Conservation (phyloP, 164 flowering plant genomes). For the Sextonia rubra region DNA sequence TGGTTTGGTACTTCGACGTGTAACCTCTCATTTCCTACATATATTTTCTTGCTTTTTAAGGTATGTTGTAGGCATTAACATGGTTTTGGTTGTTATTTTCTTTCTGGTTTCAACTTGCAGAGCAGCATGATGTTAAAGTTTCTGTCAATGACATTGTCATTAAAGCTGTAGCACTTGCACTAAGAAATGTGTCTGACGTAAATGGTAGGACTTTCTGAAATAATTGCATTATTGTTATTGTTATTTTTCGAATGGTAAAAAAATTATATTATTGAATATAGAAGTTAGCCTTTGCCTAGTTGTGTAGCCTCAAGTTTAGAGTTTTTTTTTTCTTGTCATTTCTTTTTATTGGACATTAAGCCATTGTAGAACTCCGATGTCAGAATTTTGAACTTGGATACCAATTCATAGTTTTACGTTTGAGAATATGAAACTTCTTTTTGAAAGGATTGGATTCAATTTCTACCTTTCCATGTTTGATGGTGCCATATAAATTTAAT, state of each 20-base stretch:
- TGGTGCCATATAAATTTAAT: too few relatives aligned
- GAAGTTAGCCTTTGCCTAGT: not conserved
- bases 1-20: not conserved
- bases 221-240: not conserved
- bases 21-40: not conserved
- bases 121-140: constrained; percentile 74
- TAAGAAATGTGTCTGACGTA: constrained; percentile 81
- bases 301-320: not conserved
- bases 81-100: constrained; percentile 4
- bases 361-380: too few relatives aligned
- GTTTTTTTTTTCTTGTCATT: too few relatives aligned
- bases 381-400: too few relatives aligned
- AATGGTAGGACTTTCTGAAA: constrained; percentile 52
- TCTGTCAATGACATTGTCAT: constrained; percentile 96
- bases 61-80: not conserved
- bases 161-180: constrained; percentile 89
- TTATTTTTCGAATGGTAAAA: too few relatives aligned
- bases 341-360: too few relatives aligned
- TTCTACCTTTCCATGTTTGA: too few relatives aligned
- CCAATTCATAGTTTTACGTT: not conserved
- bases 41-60: not conserved
- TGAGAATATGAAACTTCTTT: not conserved
- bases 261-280: too few relatives aligned
- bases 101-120: constrained; percentile 40
- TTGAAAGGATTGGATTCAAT: not conserved